Base-by-base conservation (phyloP, 2,329 filamentous ascomycete genomes). In the Aspergillus clavatus region DNA sequence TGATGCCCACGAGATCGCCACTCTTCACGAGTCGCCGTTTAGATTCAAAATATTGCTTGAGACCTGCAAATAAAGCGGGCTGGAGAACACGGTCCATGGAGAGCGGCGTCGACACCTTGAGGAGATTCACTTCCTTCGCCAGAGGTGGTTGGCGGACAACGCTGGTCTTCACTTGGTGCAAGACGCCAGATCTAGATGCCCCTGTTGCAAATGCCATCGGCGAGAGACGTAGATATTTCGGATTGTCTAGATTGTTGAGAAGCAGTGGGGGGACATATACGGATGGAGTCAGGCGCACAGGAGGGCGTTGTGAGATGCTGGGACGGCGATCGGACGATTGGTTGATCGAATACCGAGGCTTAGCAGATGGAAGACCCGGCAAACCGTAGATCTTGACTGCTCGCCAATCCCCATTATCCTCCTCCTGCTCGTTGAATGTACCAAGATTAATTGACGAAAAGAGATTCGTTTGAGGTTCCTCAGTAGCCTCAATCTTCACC, bases 331-430 rank as follows among this genome's bases (percentile, higher is more conserved):
- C 68, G 35, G 66, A 65, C 11, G 69, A 69, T 29, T 67, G 66
- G 50, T 79, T 75, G 36, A 81, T 73, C 4, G 76, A 72, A 60
- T 82, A 82, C 24, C 78, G 72, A 10, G 73, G 71, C 45, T 79
- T 79, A 42, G 74, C 75, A 2, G 67, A 66, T 27, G 75, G 70
- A 57, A 83, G 57, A 59, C 70, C 91, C 0, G 93, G 88, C 1
- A 98, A 73, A 0, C 90, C 89, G 63, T 89, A 98, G 3, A 97
- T 85, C 57, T 87, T 87, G 12, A 87, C 90, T 2, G 89, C 86
- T 26, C 93, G 81, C 86, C 88, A 95, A 39, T 86, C 82, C 3
- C 79, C 71, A n/a, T 82, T 76, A 7, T 77, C 70, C n/a, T 79
- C 75, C 5, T 78, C 79, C 52, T 56, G 57, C 16, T 67, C 60